phyloP scores from a whole-genome alignment of 1,284 basidiomycete genomes.

The Phellopilus nigrolimitatus region DNA sequence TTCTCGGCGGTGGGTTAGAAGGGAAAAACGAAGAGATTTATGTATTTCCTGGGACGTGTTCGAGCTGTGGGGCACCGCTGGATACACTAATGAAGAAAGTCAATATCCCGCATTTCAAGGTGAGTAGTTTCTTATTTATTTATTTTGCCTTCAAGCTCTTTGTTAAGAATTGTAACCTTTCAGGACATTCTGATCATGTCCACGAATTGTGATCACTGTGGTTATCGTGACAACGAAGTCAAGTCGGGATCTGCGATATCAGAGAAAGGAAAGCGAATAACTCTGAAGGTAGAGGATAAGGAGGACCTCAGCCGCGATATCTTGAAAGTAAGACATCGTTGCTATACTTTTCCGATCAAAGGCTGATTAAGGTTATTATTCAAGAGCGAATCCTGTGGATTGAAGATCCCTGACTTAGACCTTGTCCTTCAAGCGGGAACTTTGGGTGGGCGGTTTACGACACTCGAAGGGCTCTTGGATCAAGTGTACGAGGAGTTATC shows the following conservation, averaged over 20 bases:
- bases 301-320: slow-evolving; percentile 95
- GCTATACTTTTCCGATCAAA: not conserved
- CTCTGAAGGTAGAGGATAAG: slow-evolving; percentile 85
- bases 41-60: slow-evolving; percentile 86
- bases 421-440: slow-evolving; percentile 91
- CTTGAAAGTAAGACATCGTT: slow-evolving; percentile 62
- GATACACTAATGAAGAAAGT: slow-evolving; percentile 96
- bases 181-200: slow-evolving; percentile 98
- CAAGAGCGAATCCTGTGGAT: slow-evolving; percentile 90
- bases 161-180: not conserved
- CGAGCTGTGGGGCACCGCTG: slow-evolving; percentile 80
- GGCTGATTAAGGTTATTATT: not conserved
- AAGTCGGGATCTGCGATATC: slow-evolving; percentile 92
- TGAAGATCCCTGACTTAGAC: slow-evolving; percentile 93
- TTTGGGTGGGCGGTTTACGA: slow-evolving; percentile 97
- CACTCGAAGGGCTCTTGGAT: slow-evolving; percentile 90
- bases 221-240: slow-evolving; percentile 97
- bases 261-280: slow-evolving; percentile 81
- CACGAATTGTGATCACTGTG: slow-evolving; percentile 92
- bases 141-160: not conserved
- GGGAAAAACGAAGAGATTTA: slow-evolving; percentile 78
- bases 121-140: slow-evolving; percentile 29
- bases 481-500: slow-evolving; percentile 96
- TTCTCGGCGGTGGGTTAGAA: slow-evolving; percentile 25
- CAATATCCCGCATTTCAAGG: slow-evolving; percentile 97